Base-by-base conservation (phyloP, 129 eudicot genomes). In the Pseudognaphalium luteoalbum region DNA sequence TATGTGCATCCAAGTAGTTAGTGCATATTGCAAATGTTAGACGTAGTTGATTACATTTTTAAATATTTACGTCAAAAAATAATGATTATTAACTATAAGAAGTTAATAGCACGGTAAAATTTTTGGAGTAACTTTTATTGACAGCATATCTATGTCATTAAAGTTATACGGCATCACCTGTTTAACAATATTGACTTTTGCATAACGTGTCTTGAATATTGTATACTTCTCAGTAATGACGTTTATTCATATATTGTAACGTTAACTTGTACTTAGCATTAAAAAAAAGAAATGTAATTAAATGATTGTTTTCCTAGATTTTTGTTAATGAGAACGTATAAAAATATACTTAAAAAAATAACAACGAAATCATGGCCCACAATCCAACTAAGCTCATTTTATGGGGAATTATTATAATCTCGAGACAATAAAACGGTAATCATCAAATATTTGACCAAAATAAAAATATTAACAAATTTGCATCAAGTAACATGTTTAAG, bases 401-500 rank as follows among this genome's bases (percentile, higher is more conserved):
- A 12, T 41, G 60, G 78, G 62, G 33, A 70, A 39, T 65, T 74
- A 25, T 25, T 25, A 25, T 25, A 64, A 44, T 62, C 51, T 75
- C 79, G 79, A 75, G 79, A 75, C 72, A 47, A 44, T 7, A 63
- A 64, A 74, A 63, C 64, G 1, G 0, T 25, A 41, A 50, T 47
- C 72, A 30, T 74, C 42, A 44, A 0, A 59, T 29, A 22, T 74
- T 62, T 62, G 71, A 74, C 71, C 70, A 42, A 10, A 63, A 62
- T 41, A 6, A 15, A 70, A 70, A 47, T 5, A 74, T 47, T n/a
- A 30, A 21, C 16, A 14, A 71, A 16, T 22, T 44, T 52, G 32
- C 64, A 71, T 71, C 63, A 51, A 71, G 76, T 39, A 71, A 71
- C 76, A 39, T 71, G 76, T n/a, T 52, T 56, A 14, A 19, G 19